Evolutionary conservation across 2,329 filamentous ascomycete species (phyloP).

Genomic region (Botrytis squamosa): DNA sequence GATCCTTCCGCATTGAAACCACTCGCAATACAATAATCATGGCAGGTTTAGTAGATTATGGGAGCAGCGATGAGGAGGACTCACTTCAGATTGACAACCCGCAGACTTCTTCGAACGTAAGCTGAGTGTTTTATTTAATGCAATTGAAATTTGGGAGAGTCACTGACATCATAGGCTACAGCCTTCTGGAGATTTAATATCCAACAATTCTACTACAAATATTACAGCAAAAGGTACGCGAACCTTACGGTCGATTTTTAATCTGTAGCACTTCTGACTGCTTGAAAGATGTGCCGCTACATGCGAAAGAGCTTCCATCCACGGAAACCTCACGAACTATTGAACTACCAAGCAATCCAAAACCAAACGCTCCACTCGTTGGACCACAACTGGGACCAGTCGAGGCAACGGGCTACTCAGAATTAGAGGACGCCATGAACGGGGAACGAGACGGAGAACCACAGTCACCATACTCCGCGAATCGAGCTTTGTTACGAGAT

Average conservation of each 20-base stretch:
- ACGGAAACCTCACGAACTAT: neutral
- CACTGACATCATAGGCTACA: slow-evolving; percentile 31
- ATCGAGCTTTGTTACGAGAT: slow-evolving; percentile 63
- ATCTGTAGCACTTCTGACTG: slow-evolving; percentile 23
- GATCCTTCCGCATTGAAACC: neutral
- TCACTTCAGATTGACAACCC: slow-evolving; percentile 26
- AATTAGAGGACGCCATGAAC: slow-evolving; percentile 4
- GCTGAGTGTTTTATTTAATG: slow-evolving; percentile 13
- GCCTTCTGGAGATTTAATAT: slow-evolving; percentile 25
- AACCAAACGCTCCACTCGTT: slow-evolving; percentile 31
- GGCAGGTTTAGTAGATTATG: slow-evolving; percentile 42
- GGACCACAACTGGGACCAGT: slow-evolving; percentile 36
- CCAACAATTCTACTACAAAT: slow-evolving; percentile 25
- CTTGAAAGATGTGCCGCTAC: slow-evolving; percentile 25
- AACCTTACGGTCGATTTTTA: neutral
- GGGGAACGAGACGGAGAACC: slow-evolving; percentile 37
- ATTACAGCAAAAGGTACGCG: slow-evolving; percentile 28
- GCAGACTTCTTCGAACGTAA: slow-evolving; percentile 29
- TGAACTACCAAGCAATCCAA: slow-evolving; percentile 7
- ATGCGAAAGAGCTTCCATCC: slow-evolving; percentile 17
- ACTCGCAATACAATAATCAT: slow-evolving; percentile 26
- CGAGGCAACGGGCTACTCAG: slow-evolving; percentile 18
- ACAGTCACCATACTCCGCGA: slow-evolving; percentile 65
- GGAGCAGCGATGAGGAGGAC: slow-evolving; percentile 43
- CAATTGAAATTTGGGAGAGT: slow-evolving; percentile 14